These are phyloP conservation scores for Leucosporidium scottii DNA, from an alignment of 768 basidiomycete genomes.

Conservation along the genomic window DNA sequence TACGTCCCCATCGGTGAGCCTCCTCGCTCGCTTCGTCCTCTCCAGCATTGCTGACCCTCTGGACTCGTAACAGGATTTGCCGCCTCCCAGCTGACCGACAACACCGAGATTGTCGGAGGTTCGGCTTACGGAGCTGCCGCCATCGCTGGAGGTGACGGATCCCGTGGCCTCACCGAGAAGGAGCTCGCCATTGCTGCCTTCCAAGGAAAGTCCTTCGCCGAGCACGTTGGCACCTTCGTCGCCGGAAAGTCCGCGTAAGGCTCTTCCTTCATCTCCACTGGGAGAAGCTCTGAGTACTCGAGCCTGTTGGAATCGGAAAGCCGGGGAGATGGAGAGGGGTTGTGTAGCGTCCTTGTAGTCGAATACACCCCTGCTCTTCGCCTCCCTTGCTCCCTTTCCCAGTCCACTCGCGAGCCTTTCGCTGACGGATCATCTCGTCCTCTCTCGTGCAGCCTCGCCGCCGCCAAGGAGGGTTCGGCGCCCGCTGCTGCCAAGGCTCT, in stretches of 20 bases:
- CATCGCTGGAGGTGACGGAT: conserved; percentile 41
- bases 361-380: background rate
- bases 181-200: conserved; percentile 30
- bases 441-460: background rate
- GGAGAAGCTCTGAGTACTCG: background rate
- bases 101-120: conserved; percentile 47
- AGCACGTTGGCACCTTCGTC: conserved; percentile 15
- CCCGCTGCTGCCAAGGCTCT: background rate
- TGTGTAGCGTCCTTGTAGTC: background rate
- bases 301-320: conserved; percentile 1
- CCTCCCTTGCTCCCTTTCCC: background rate
- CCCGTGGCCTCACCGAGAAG: conserved; percentile 29
- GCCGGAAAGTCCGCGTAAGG: conserved; percentile 30
- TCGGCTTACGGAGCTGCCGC: conserved; percentile 67
- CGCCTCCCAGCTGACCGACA: conserved; percentile 47
- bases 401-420: background rate
- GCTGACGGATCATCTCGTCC: background rate
- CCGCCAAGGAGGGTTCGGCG: background rate
- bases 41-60: conserved; percentile 37
- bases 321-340: background rate
- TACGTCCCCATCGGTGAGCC: background rate
- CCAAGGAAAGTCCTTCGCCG: conserved; percentile 27
- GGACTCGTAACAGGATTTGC: conserved; percentile 65
- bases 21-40: background rate
- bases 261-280: background rate